Evolutionary conservation across 1,139 yeast species (phyloP).

Genomic region (Lizanozyma gosingica): DNA sequence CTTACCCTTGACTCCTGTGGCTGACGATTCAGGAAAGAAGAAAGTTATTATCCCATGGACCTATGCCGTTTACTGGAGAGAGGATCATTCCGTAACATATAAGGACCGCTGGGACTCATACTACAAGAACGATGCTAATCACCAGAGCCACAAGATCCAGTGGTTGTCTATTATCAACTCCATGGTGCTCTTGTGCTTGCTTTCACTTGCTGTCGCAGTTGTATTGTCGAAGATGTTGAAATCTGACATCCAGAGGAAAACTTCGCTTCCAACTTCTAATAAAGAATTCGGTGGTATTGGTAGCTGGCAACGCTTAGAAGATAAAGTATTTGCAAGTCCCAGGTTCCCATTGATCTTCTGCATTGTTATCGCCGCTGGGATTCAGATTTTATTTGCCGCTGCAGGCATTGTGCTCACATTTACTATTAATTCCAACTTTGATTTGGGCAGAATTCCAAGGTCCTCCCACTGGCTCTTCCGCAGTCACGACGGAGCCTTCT

Average conservation of each 20-base stretch:
- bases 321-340: conserved; percentile 1
- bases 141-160: conserved; percentile 42
- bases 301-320: conserved; percentile 2
- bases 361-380: conserved; percentile 21
- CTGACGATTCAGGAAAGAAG: conserved; percentile 9
- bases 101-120: conserved; percentile 69
- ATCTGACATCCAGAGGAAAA: conserved; percentile 20
- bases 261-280: conserved; percentile 14
- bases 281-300: conserved; percentile 2
- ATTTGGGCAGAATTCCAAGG: conserved; percentile 11
- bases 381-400: conserved; percentile 50
- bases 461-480: conserved; percentile 27
- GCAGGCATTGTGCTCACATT: conserved; percentile 67
- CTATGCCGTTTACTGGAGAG: conserved; percentile 85
- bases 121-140: conserved; percentile 45
- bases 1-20: conserved; percentile 36
- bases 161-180: conserved; percentile 68
- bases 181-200: conserved; percentile 46
- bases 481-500: conserved; percentile 57
- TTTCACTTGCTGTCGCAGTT: conserved; percentile 56
- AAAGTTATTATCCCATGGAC: conserved; percentile 59
- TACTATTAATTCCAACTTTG: conserved; percentile 34
- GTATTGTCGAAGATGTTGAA: conserved; percentile 40
- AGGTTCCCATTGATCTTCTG: not conserved
- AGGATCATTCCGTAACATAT: conserved; percentile 62